Evolutionary conservation across 169 alveolate species (phyloP), one percentile per base, ranked within the genome.

Genomic region (Amoebophrya sp.): DNA sequence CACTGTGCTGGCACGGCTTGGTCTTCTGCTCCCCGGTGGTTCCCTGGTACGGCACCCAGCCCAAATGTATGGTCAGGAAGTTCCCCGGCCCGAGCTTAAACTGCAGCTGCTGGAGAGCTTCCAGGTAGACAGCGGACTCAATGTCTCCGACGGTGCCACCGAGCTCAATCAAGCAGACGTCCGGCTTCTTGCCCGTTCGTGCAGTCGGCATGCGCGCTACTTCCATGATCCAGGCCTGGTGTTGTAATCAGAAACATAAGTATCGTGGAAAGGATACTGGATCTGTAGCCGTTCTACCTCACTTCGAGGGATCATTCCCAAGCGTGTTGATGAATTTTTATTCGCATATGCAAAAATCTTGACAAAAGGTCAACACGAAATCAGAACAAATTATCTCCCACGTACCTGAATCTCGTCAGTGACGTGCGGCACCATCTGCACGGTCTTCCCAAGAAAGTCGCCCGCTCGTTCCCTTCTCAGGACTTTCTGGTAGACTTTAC

Each of bases 101-200:
- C 33, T 92, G 92, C 90, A 98, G 93, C 93, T 97, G 98, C 92
- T 98, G 98, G 39, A 97, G 93, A 0, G 99, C 98, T 92, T 98
- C 99, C 91, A 97, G 95, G 93, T 97, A 97, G 0, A 97, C 97
- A 7, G 98, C 98, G 55, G 98, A 96, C 94, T 98, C 99, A 38
- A 97, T 95, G 93, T 98, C 99, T 41, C 99, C 99, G 3, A 98
- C 99, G 3, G 99, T 97, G 25, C 99, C 99, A 40, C 99, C 99
- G n/a, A 98, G 98, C 94, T 98, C 99, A 40, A 98, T 95, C 55
- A 98, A 95, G 55, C 99, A 97, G 40, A 98, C 95, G 38, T 98
- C 98, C 14, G 99, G 97, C 12, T 94, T 92, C 90, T 92, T 94
- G 92, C 92, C 93, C 40, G 32, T 33, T 25, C 33, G 89, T 40